Percentiles rank a stretch among this genome's conserved stretches.
Evolutionary conservation across 495 filamentous ascomycete species (phyloP).

Genomic region (Tuber umbilicatum): DNA sequence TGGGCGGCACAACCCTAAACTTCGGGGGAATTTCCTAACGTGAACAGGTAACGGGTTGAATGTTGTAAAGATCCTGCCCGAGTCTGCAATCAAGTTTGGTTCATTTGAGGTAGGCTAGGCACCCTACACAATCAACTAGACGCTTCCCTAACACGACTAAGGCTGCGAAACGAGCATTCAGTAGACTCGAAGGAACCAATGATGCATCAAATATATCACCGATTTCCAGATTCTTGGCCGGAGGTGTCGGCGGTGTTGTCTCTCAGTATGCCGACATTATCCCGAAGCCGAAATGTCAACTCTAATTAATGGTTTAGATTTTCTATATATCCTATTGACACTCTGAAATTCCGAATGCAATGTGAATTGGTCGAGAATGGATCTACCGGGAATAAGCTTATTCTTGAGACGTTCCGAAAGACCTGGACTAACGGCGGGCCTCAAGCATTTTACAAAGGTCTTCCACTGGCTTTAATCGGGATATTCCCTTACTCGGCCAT

Average conservation of each 20-base stretch:
- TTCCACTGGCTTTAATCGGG: slow-evolving; percentile 84
- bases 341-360: slow-evolving; percentile 96
- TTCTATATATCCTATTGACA: slow-evolving; percentile 93
- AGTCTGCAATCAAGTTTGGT: slow-evolving; percentile 94
- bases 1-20: slow-evolving; percentile 43
- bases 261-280: slow-evolving; percentile 59
- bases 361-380: slow-evolving; percentile 86
- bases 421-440: slow-evolving; percentile 73
- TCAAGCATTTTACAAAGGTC: slow-evolving; percentile 77
- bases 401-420: slow-evolving; percentile 70
- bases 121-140: neutral
- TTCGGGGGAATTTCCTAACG: slow-evolving; percentile 23
- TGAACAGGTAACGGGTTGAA: slow-evolving; percentile 87
- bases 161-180: slow-evolving; percentile 81
- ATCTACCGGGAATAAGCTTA: slow-evolving; percentile 73
- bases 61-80: slow-evolving; percentile 94
- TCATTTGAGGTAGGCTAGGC: slow-evolving; percentile 64
- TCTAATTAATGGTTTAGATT: slow-evolving; percentile 52
- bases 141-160: slow-evolving; percentile 42
- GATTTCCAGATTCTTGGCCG: slow-evolving; percentile 81
- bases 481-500: slow-evolving; percentile 98
- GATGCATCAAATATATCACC: slow-evolving; percentile 71
- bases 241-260: slow-evolving; percentile 85
- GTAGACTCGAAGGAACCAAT: slow-evolving; percentile 78
- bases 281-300: slow-evolving; percentile 14